Evolutionary conservation across 2,329 filamentous ascomycete genomes (phyloP).

Genomic region (Ophiostoma novo-ulmi): DNA sequence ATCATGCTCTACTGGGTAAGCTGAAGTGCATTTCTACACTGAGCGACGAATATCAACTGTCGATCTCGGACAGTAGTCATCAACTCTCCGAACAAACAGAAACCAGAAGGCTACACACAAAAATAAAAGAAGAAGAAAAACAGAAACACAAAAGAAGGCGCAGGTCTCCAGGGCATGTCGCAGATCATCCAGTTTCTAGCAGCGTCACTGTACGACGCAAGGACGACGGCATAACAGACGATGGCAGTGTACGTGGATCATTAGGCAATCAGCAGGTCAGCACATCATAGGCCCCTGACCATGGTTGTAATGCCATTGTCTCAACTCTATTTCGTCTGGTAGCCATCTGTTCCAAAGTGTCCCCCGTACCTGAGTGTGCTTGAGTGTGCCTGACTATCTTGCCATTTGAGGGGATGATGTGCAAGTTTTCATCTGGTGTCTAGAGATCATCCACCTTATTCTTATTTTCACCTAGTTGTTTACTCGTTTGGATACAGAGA

Average conservation of each 20-base stretch:
- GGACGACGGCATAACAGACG: too few relatives aligned
- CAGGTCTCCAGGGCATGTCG: neutral
- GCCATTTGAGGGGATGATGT: too few relatives aligned
- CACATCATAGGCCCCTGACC: too few relatives aligned
- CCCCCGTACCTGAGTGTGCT: too few relatives aligned
- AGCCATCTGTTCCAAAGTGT: too few relatives aligned
- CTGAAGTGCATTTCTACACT: neutral
- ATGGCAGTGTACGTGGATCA: neutral
- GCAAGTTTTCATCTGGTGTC: neutral
- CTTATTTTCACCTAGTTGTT: too few relatives aligned
- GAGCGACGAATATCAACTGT: neutral
- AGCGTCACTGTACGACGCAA: too few relatives aligned
- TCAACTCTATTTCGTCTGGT: neutral
- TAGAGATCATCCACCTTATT: too few relatives aligned
- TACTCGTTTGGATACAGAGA: neutral
- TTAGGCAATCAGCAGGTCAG: neutral
- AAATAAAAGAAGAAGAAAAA: neutral
- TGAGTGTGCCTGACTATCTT: too few relatives aligned
- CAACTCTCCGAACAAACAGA: neutral
- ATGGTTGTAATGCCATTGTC: neutral
- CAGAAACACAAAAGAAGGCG: neutral
- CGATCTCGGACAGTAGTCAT: neutral
- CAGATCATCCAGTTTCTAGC: neutral
- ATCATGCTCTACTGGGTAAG: neutral
- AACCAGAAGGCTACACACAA: neutral